phyloP scores from a whole-genome alignment of 139 green algal species.

The Haematococcus sp. region DNA sequence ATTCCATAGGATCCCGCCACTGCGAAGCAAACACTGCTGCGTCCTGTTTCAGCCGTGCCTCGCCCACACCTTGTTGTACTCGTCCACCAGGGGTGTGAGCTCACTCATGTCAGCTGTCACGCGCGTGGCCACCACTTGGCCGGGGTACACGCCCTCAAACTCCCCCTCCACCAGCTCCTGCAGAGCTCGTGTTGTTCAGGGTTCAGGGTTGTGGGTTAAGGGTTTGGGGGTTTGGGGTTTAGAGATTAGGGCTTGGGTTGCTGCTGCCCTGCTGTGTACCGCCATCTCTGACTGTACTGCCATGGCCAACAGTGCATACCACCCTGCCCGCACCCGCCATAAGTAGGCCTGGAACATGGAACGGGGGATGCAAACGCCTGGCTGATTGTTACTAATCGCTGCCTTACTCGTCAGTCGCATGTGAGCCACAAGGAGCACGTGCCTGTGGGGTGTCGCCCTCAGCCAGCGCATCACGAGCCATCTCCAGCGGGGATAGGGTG shows the following conservation, averaged over 20 bases:
- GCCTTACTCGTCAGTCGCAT: too few relatives aligned
- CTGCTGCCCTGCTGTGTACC: too few relatives aligned
- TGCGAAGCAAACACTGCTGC: too few relatives aligned
- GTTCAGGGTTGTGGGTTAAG: neutral
- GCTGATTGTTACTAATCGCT: too few relatives aligned
- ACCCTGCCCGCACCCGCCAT: too few relatives aligned
- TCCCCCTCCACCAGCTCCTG: conserved; percentile 35
- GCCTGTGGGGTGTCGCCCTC: neutral
- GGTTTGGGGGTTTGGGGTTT: too few relatives aligned
- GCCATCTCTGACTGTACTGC: too few relatives aligned
- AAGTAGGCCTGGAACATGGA: too few relatives aligned
- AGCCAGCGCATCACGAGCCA: neutral
- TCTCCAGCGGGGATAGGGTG: neutral
- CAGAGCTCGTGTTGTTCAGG: conserved; percentile 4
- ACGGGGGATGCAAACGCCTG: too few relatives aligned
- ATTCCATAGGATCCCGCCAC: too few relatives aligned
- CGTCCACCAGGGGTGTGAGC: conserved; percentile 23
- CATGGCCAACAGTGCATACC: too few relatives aligned
- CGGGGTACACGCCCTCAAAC: conserved; percentile 25
- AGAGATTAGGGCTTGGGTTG: too few relatives aligned
- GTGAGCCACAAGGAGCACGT: neutral
- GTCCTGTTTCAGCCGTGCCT: neutral
- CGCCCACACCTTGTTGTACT: conserved; percentile 29
- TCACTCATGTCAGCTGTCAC: conserved; percentile 19
- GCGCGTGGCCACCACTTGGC: conserved; percentile 17